Conservation (phyloP, 352 stramenopile species). For the Halophytophthora batemanensis region DNA sequence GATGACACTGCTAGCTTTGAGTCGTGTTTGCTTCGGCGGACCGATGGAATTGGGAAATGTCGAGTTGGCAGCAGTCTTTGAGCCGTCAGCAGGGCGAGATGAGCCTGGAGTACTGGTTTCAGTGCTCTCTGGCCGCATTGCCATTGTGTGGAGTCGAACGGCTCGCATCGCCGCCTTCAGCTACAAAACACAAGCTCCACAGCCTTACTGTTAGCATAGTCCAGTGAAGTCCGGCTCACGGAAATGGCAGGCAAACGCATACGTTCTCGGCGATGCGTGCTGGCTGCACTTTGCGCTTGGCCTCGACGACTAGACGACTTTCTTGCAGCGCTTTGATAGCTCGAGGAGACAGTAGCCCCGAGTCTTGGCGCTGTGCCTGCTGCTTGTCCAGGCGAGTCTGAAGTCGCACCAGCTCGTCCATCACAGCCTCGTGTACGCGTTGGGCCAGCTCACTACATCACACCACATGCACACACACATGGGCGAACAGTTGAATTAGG, state of each 20-base stretch:
- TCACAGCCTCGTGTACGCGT: constrained; percentile 36
- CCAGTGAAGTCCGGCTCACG: background rate
- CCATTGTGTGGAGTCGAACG: constrained; percentile 21
- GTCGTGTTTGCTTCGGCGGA: constrained; percentile 3
- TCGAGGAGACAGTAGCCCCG: constrained; percentile 37
- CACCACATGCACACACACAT: background rate
- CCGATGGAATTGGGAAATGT: background rate
- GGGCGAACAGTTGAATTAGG: background rate
- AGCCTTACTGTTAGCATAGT: background rate
- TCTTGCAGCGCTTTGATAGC: constrained; percentile 50
- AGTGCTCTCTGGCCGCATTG: background rate
- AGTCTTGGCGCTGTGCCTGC: constrained; percentile 35
- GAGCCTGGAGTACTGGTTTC: too few species aligned
- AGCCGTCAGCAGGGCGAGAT: constrained; percentile 1
- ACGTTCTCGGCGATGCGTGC: constrained; percentile 44
- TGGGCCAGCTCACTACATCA: constrained; percentile 34
- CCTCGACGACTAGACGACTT: constrained; percentile 57
- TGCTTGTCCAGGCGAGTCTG: constrained; percentile 43
- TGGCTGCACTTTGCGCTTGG: constrained; percentile 53
- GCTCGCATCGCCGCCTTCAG: constrained; percentile 46
- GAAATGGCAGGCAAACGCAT: background rate
- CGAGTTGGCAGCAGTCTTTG: constrained; percentile 6
- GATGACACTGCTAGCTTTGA: constrained; percentile 23
- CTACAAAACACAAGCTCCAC: constrained; percentile 13
- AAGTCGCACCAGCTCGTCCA: constrained; percentile 37